phyloP scores from a whole-genome alignment of 208 protist genomes.

The Acanthamoeba healyi region DNA sequence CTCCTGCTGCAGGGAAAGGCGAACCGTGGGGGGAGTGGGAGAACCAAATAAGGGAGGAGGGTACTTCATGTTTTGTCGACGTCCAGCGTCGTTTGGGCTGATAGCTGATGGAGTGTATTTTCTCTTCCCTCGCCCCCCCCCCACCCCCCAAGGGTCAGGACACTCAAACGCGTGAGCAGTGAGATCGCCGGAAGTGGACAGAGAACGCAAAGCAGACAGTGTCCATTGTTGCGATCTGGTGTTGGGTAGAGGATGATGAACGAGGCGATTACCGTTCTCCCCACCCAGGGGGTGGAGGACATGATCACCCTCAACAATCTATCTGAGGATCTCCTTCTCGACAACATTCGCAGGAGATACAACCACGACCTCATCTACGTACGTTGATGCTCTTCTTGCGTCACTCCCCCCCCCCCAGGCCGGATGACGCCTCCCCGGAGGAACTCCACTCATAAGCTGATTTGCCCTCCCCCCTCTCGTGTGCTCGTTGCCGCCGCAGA shows the following conservation, averaged over 20 bases:
- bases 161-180: no score
- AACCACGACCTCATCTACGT: slow-evolving; percentile 80
- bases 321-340: slow-evolving; percentile 76
- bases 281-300: slow-evolving; percentile 79
- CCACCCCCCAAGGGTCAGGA: no score
- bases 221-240: background rate
- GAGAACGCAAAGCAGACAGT: no score
- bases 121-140: no score
- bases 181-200: no score
- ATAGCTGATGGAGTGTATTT: no score
- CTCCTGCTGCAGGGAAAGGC: no score
- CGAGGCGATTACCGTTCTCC: background rate
- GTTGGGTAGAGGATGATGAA: background rate
- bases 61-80: no score
- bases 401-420: background rate
- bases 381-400: slow-evolving; percentile 22
- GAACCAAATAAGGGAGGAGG: no score
- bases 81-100: no score
- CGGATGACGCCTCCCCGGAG: background rate
- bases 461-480: background rate
- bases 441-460: slow-evolving; percentile 2
- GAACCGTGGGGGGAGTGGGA: no score
- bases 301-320: slow-evolving; percentile 79
- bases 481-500: slow-evolving; percentile 43
- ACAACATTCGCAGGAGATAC: slow-evolving; percentile 79